These are phyloP conservation scores for Puccinia novopanici DNA, from an alignment of 1,284 basidiomycete genomes.

Conservation along the genomic window DNA sequence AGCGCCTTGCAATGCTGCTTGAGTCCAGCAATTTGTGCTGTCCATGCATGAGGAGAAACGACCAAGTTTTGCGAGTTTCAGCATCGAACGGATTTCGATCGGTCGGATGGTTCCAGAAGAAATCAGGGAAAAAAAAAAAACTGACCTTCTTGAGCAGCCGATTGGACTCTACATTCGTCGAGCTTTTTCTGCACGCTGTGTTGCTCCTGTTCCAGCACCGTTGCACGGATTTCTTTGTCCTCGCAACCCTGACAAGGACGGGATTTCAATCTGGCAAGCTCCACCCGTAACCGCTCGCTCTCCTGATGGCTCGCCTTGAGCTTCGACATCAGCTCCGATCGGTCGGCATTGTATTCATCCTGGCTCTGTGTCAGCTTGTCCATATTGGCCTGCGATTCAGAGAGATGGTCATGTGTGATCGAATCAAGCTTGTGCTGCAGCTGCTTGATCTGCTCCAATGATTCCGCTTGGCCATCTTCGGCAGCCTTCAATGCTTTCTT, in stretches of 20 bases:
- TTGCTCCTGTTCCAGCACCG: neutral
- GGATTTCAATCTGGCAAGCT: constrained; percentile 6
- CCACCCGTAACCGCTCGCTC: neutral
- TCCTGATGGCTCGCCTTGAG: neutral
- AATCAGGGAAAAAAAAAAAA: neutral
- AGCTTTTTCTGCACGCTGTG: constrained; percentile 27
- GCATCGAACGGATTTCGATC: neutral
- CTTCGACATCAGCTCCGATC: neutral
- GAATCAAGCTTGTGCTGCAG: neutral
- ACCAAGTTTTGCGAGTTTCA: neutral
- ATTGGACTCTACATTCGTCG: constrained; percentile 50
- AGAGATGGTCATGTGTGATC: neutral
- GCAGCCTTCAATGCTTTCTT: neutral
- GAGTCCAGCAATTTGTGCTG: constrained; percentile 49
- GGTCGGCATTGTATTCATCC: constrained; percentile 3
- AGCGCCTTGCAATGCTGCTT: constrained; percentile 42
- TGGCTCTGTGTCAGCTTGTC: constrained; percentile 5
- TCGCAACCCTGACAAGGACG: constrained; percentile 8
- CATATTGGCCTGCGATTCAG: constrained; percentile 5
- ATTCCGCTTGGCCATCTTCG: neutral
- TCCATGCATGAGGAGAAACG: neutral
- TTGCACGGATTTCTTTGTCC: neutral
- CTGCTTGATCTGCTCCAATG: constrained; percentile 2
- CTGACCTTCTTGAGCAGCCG: constrained; percentile 51
- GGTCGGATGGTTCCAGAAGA: too few species aligned